Evolutionary conservation across 345 rosid species (phyloP).

Genomic region (Ceriops decandra): DNA sequence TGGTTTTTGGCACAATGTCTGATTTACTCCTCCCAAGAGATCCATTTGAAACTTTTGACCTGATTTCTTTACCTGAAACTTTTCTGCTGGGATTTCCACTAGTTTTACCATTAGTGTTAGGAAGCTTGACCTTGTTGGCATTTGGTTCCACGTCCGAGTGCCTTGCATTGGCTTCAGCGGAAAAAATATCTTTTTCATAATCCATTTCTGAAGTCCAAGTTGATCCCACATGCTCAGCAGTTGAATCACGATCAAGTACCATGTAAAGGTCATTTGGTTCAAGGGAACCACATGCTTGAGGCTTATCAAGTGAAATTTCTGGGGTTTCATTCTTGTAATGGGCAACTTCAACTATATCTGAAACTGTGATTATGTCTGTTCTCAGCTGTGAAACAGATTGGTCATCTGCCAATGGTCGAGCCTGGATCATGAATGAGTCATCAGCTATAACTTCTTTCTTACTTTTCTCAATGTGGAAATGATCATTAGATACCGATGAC

Average conservation of each 20-base stretch:
- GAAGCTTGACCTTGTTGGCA: constrained; percentile 26
- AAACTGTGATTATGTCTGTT: constrained; percentile 61
- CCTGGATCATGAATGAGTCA: constrained; percentile 90
- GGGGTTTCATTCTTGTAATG: constrained; percentile 36
- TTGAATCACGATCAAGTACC: constrained; percentile 75
- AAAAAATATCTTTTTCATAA: constrained; percentile 47
- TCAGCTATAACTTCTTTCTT: constrained; percentile 55
- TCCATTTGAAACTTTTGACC: constrained; percentile 48
- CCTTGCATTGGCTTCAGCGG: constrained; percentile 33
- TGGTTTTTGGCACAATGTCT: constrained; percentile 43
- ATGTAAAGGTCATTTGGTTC: constrained; percentile 96
- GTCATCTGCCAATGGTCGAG: constrained; percentile 40
- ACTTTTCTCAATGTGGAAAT: constrained; percentile 26
- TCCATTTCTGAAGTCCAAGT: constrained; percentile 84
- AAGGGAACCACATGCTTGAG: constrained; percentile 19
- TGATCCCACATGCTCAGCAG: constrained; percentile 33
- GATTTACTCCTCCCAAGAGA: constrained; percentile 42
- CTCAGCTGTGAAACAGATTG: constrained; percentile 41
- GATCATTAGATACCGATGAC: constrained; percentile 35
- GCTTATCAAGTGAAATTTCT: constrained; percentile 31
- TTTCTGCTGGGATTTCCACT: constrained; percentile 38
- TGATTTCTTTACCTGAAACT: constrained; percentile 39
- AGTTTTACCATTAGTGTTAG: constrained; percentile 34
- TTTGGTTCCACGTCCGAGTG: constrained; percentile 32
- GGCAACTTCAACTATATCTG: constrained; percentile 45